Evolutionary conservation across 257 asterid genomes (phyloP).

Genomic region (Petunia secreta): DNA sequence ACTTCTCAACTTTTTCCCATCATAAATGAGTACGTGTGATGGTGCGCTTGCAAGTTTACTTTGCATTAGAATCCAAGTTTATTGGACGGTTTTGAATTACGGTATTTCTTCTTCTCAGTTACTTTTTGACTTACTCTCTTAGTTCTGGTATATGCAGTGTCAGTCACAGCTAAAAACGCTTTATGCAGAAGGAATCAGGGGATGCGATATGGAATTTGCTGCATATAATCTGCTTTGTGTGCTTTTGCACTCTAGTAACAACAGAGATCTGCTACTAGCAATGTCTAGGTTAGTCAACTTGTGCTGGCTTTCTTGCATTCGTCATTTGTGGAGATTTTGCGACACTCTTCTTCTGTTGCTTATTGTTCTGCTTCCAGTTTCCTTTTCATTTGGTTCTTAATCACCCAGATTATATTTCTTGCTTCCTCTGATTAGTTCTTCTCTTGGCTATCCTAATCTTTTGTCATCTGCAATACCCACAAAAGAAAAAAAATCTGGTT

Average conservation of each 20-base stretch:
- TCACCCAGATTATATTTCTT: neutral
- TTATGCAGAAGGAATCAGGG: slow-evolving; percentile 90
- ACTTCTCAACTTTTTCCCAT: neutral
- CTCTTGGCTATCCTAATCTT: neutral
- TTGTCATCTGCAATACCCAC: neutral
- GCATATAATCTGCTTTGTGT: slow-evolving; percentile 94
- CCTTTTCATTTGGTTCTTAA: neutral
- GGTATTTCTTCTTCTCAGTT: neutral
- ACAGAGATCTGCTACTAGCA: slow-evolving; percentile 89
- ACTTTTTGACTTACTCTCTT: slow-evolving; percentile 32
- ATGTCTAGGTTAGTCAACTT: slow-evolving; percentile 84
- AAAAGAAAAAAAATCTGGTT: neutral
- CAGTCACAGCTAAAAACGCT: slow-evolving; percentile 94
- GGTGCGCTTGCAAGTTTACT: neutral
- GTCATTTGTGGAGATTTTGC: neutral
- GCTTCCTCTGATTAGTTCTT: slow-evolving; percentile 10
- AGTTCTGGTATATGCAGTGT: slow-evolving; percentile 68
- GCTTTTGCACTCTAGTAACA: slow-evolving; percentile 82
- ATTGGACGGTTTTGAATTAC: neutral
- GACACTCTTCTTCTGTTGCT: neutral
- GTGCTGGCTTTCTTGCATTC: slow-evolving; percentile 19
- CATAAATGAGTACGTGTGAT: slow-evolving; percentile 11
- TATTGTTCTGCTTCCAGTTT: slow-evolving; percentile 4
- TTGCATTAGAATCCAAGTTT: neutral
- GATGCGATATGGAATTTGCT: slow-evolving; percentile 92